Evolutionary conservation across 345 rosid species (phyloP), one percentile per base, ranked within the genome.

Genomic region (Litchi chinensis): DNA sequence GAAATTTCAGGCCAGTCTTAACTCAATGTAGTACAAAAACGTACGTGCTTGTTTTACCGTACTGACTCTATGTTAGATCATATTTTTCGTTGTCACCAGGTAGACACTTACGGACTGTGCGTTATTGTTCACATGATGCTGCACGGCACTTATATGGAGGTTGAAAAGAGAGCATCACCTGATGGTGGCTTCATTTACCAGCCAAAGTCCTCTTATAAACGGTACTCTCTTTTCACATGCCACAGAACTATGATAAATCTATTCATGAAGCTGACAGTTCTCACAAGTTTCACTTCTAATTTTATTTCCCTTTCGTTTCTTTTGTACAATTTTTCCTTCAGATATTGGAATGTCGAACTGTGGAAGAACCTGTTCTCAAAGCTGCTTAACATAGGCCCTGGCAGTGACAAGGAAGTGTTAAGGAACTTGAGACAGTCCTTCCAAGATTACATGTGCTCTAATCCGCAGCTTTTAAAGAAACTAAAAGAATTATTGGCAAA

Each of bases 111-210:
- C 57, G 93, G 98, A 68, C 89, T 96, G 2, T 96, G 99, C 81
- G 98, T 80, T 76, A 71, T 83, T 57, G 97, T 88, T 77, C 99
- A 96, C 80, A 67, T 91, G 92, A 91, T 96, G 98, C 90, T 94
- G 78, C 95, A 94, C 80, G 88, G 87, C 82, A 50, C 89, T 57
- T 94, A 93, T 83, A 84, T 96, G 94, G 90, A 91, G 83, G 79
- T 89, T 40, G 89, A 71, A 73, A 91, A 83, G 89, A 93, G 86
- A 76, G 83, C 79, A 78, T 77, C 89, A 65, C 54, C 88, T 5
- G 85, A 86, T 66, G 90, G 94, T 65, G 76, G 82, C 80, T 26
- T 67, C 84, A 46, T 90, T 54, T 89, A 90, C 82, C 70, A 78
- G 75, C 98, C 98, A 39, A 91, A 76, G 88, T 78, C 90, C 68